phyloP scores from a whole-genome alignment of 1,284 basidiomycete genomes.

The Rhodotorula sp. region DNA sequence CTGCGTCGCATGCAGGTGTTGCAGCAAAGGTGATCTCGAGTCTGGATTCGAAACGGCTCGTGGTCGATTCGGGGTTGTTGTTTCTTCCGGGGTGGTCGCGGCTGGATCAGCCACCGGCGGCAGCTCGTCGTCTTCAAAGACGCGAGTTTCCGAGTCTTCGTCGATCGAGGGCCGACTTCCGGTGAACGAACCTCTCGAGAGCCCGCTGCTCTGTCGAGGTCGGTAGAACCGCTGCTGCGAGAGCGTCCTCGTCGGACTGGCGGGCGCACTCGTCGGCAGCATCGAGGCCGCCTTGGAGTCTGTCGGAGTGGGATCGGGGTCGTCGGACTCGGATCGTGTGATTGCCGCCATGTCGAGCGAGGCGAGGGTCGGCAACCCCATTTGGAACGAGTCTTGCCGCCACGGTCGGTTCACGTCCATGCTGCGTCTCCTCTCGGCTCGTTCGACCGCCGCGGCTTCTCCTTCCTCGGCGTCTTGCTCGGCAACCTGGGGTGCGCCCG shows the following conservation, averaged over 20 bases:
- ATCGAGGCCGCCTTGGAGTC: background rate
- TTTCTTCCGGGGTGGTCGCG: background rate
- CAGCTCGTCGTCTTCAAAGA: constrained; percentile 5
- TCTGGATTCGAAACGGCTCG: constrained; percentile 16
- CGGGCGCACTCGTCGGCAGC: background rate
- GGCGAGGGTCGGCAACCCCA: constrained; percentile 15
- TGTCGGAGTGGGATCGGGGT: background rate
- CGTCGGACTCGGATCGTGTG: background rate
- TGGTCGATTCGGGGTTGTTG: background rate
- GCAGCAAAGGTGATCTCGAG: constrained; percentile 12
- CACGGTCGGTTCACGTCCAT: constrained; percentile 24
- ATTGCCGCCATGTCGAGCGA: constrained; percentile 20
- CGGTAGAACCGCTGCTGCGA: constrained; percentile 39
- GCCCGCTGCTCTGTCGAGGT: constrained; percentile 41
- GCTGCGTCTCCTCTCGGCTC: constrained; percentile 19
- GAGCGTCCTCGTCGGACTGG: constrained; percentile 7
- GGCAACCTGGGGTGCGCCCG: background rate
- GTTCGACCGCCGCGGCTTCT: constrained; percentile 21
- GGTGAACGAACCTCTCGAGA: constrained; percentile 27
- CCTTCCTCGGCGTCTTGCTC: constrained; percentile 1
- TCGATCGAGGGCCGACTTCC: background rate
- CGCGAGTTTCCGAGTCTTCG: background rate
- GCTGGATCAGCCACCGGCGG: background rate
- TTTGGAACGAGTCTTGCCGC: constrained; percentile 18
- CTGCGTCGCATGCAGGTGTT: constrained; percentile 11